These are phyloP conservation scores for Clavulina sp. DNA, from an alignment of 768 basidiomycete species.

Conservation along the genomic window DNA sequence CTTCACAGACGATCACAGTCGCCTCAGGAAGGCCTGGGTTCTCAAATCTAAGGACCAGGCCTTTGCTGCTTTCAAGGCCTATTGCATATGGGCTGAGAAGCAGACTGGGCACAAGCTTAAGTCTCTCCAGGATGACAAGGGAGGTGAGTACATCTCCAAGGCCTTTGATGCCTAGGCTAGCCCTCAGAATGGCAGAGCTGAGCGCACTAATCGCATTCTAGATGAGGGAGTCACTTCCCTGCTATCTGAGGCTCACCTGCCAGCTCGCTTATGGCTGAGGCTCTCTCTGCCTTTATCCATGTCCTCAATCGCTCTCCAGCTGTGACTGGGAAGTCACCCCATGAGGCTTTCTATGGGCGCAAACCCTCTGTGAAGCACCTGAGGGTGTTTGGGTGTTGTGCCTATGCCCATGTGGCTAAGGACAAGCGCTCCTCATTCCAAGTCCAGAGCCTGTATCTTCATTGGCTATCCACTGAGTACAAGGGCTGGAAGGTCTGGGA, in stretches of 20 bases:
- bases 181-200: conserved; percentile 7
- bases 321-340: conserved; percentile 8
- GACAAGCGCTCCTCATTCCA: background rate
- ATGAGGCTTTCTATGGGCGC: conserved; percentile 8
- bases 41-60: conserved; percentile 5
- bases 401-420: conserved; percentile 11
- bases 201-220: conserved; percentile 7
- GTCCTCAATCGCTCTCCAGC: conserved; percentile 1
- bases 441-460: background rate
- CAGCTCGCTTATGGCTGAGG: conserved; percentile 2
- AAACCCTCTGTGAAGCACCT: conserved; percentile 12
- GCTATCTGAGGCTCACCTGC: conserved; percentile 3
- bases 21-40: background rate
- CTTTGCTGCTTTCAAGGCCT: conserved; percentile 16
- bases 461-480: background rate
- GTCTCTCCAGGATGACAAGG: conserved; percentile 22
- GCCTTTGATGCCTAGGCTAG: background rate
- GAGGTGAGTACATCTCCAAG: conserved; percentile 18
- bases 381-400: conserved; percentile 12
- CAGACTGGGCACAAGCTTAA: conserved; percentile 16
- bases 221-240: background rate
- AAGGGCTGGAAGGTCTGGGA: too few relatives aligned
- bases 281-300: background rate
- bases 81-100: conserved; percentile 21
- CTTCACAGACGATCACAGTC: conserved; percentile 4